Evolutionary conservation across 495 filamentous ascomycete species (phyloP).

Genomic region (Xylaria cubensis): DNA sequence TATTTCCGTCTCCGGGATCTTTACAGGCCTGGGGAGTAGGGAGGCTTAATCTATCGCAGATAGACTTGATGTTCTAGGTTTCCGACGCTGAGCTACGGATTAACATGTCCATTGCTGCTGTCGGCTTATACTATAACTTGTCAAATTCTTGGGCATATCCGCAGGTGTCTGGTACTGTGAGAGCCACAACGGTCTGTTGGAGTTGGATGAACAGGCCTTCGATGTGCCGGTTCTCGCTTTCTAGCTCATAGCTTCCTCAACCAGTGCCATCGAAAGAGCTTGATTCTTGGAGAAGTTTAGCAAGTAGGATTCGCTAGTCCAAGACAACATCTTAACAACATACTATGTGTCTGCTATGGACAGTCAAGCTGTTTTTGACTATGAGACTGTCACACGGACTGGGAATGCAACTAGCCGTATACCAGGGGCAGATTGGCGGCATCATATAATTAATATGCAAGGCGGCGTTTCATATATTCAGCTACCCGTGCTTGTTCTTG

Average conservation of each 20-base stretch:
- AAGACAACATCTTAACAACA: background rate
- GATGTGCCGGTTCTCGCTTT: background rate
- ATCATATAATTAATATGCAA: no score
- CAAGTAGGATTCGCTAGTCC: background rate
- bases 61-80: background rate
- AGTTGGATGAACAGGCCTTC: background rate
- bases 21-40: no score
- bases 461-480: no score
- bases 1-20: background rate
- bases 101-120: background rate
- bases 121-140: background rate
- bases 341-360: background rate
- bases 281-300: background rate
- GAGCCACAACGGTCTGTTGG: background rate
- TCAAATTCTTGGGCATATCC: background rate
- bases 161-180: background rate
- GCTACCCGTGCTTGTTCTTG: no score
- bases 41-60: background rate
- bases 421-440: no score
- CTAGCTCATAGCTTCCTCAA: background rate
- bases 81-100: background rate
- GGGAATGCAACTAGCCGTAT: no score
- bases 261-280: background rate
- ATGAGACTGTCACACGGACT: background rate
- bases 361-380: background rate